Evolutionary conservation across 1,284 basidiomycete species (phyloP).

Genomic region (Cryptococcus hybrid): DNA sequence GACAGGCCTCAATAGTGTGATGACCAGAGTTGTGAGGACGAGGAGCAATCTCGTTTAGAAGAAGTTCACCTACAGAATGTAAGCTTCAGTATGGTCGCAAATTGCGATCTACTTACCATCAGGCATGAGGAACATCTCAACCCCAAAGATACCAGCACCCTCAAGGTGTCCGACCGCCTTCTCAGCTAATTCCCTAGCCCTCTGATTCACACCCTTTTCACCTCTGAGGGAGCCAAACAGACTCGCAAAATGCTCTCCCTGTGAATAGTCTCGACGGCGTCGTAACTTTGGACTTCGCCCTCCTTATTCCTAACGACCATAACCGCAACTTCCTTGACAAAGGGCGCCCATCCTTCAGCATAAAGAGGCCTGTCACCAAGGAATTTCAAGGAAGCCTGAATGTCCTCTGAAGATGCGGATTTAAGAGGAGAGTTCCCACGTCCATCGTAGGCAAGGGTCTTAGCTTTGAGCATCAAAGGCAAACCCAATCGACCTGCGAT

Average conservation of each 20-base stretch:
- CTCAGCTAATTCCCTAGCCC: conserved; percentile 76
- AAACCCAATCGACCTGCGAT: conserved; percentile 66
- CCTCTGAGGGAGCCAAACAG: conserved; percentile 71
- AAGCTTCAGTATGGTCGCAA: conserved; percentile 2
- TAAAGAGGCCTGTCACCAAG: conserved; percentile 70
- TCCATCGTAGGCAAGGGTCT: conserved; percentile 94
- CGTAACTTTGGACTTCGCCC: conserved; percentile 81
- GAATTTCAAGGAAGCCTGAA: conserved; percentile 62
- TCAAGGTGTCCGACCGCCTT: conserved; percentile 73
- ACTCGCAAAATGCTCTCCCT: conserved; percentile 93
- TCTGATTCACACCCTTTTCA: conserved; percentile 57
- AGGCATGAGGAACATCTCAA: conserved; percentile 93
- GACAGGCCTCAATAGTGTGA: conserved; percentile 98
- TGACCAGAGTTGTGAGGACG: conserved; percentile 98
- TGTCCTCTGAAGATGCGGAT: conserved; percentile 54
- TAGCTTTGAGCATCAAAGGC: conserved; percentile 94
- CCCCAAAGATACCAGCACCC: conserved; percentile 95
- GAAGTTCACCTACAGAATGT: conserved; percentile 61
- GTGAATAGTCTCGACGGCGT: conserved; percentile 94
- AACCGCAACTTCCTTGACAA: conserved; percentile 88
- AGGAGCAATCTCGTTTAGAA: conserved; percentile 98
- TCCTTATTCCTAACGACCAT: conserved; percentile 86
- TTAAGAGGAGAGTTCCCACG: conserved; percentile 85
- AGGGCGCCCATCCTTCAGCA: conserved; percentile 91
- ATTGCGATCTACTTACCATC: conserved; percentile 61